phyloP scores from a whole-genome alignment of 768 basidiomycete species.

The Mrakia blollopis region DNA sequence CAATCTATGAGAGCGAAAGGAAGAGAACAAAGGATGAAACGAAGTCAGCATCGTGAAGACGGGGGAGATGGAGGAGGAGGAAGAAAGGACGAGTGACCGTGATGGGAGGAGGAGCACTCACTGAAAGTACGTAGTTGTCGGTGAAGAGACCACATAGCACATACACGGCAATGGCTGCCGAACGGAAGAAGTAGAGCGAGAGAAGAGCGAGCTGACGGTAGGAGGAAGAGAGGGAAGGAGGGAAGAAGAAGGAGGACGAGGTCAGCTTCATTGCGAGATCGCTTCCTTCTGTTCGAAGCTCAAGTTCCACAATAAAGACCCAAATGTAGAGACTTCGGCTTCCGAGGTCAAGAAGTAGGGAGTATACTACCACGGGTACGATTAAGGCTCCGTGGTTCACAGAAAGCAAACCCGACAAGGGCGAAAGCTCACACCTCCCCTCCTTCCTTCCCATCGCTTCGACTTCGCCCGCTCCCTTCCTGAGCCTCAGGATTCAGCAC shows the following conservation, averaged over 20 bases:
- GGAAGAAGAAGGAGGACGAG: neutral
- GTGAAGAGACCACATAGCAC: slow-evolving; percentile 83
- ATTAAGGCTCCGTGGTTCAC: no score
- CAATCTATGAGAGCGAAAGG: slow-evolving; percentile 55
- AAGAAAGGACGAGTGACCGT: neutral
- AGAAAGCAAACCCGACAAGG: no score
- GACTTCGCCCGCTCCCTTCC: no score
- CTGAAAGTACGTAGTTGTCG: slow-evolving; percentile 85
- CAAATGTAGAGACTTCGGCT: no score
- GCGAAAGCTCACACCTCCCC: neutral
- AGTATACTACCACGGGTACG: no score
- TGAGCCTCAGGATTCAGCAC: no score
- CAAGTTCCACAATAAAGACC: neutral
- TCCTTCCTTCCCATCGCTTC: neutral
- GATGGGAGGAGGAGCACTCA: slow-evolving; percentile 48
- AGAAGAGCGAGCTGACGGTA: slow-evolving; percentile 57
- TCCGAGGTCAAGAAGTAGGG: no score
- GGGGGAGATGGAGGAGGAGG: neutral
- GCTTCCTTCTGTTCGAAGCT: neutral
- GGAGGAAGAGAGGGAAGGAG: neutral
- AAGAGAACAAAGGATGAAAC: neutral
- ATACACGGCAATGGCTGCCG: slow-evolving; percentile 83
- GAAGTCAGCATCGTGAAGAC: neutral
- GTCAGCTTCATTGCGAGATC: neutral
- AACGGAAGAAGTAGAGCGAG: slow-evolving; percentile 81